Conservation (phyloP, 2,329 filamentous ascomycete genomes). For the Talaromyces sp. region DNA sequence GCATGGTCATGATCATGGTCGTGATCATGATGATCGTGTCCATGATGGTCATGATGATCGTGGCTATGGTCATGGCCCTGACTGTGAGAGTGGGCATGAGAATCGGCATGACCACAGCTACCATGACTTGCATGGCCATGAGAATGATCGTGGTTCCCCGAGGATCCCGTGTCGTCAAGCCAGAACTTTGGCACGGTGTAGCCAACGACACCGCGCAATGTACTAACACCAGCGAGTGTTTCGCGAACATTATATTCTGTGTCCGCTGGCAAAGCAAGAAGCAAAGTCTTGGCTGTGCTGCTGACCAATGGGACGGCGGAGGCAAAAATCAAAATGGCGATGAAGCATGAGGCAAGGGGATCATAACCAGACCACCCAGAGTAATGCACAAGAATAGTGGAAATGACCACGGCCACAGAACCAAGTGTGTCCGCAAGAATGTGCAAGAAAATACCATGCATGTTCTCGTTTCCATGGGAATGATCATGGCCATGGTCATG, state of each 20-base stretch:
- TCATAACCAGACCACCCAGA: slow-evolving; percentile 94
- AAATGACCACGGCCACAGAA: slow-evolving; percentile 90
- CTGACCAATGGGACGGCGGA: slow-evolving; percentile 86
- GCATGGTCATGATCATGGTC: slow-evolving; percentile 32
- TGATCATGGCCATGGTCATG: slow-evolving; percentile 52
- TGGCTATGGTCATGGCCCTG: slow-evolving; percentile 36
- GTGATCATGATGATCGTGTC: slow-evolving; percentile 34
- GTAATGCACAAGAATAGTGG: slow-evolving; percentile 82
- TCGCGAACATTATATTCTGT: slow-evolving; percentile 87
- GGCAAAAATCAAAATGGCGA: slow-evolving; percentile 89
- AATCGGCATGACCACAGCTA: slow-evolving; percentile 31
- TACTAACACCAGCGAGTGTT: slow-evolving; percentile 78
- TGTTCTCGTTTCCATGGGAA: slow-evolving; percentile 86
- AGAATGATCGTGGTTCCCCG: slow-evolving; percentile 39
- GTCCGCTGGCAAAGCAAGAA: slow-evolving; percentile 82
- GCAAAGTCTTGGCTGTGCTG: slow-evolving; percentile 77
- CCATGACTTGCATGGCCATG: slow-evolving; percentile 28
- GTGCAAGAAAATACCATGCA: slow-evolving; percentile 96
- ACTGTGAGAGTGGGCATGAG: slow-evolving; percentile 32
- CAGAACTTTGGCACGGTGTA: slow-evolving; percentile 91
- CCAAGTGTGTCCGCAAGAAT: slow-evolving; percentile 93
- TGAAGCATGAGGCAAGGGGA: slow-evolving; percentile 88
- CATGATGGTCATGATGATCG: slow-evolving; percentile 32
- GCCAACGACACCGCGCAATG: slow-evolving; percentile 78
- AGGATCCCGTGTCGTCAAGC: slow-evolving; percentile 69